phyloP scores from a whole-genome alignment of 768 basidiomycete species.

The Hemileccinum rubropunctum region DNA sequence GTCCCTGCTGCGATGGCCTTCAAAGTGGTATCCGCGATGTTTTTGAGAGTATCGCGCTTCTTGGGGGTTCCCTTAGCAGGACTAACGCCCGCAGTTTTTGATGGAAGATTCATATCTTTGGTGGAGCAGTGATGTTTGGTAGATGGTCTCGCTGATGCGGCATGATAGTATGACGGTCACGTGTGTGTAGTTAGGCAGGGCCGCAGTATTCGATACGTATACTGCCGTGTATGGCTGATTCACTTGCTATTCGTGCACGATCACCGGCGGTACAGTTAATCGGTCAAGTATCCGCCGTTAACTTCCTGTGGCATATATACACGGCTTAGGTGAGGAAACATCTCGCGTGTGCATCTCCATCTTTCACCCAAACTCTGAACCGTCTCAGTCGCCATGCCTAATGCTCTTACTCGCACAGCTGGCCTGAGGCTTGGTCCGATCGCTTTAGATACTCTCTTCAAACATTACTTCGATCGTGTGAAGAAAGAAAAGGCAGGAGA shows the following conservation, averaged over 20 bases:
- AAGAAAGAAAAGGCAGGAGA: conserved; percentile 41
- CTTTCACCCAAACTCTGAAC: background rate
- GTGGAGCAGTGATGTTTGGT: too few relatives aligned
- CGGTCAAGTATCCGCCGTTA: background rate
- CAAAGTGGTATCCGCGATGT: conserved; percentile 53
- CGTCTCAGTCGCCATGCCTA: conserved; percentile 32
- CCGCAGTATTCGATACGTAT: too few relatives aligned
- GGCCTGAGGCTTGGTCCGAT: conserved; percentile 69
- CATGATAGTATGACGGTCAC: too few relatives aligned
- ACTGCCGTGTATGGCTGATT: background rate
- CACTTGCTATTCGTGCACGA: background rate
- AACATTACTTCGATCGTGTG: conserved; percentile 76
- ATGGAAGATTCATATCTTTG: conserved; percentile 1
- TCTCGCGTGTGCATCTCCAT: background rate
- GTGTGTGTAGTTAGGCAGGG: too few relatives aligned
- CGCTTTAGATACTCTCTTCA: conserved; percentile 74
- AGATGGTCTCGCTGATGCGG: too few relatives aligned
- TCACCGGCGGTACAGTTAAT: background rate
- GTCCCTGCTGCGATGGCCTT: conserved; percentile 46
- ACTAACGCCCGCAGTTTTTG: background rate
- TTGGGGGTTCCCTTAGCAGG: background rate
- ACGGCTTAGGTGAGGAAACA: too few relatives aligned
- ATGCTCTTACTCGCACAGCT: conserved; percentile 59
- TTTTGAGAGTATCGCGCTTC: conserved; percentile 22
- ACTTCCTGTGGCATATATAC: too few relatives aligned